Percentiles rank a stretch among this genome's conserved stretches.
Evolutionary conservation across 306 rosid genomes (phyloP).

Genomic region (Crotalaria pallida): DNA sequence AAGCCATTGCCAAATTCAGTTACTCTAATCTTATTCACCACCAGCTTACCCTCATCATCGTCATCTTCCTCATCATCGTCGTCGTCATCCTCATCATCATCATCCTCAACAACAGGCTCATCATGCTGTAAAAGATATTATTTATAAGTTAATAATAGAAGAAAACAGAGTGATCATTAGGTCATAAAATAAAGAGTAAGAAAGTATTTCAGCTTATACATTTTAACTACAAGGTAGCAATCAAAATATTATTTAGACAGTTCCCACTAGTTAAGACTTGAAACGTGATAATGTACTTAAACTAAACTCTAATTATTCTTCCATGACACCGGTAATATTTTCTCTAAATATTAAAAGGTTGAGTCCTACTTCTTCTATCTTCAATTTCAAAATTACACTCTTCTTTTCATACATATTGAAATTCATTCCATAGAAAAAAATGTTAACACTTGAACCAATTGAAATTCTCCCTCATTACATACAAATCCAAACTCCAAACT

Average conservation of each 20-base stretch:
- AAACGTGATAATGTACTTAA: neutral
- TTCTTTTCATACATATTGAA: neutral
- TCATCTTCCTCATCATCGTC: constrained; percentile 66
- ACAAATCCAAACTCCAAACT: neutral
- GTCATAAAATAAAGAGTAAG: neutral
- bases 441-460: neutral
- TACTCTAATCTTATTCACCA: neutral
- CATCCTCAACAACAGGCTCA: constrained; percentile 79
- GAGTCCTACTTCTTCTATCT: neutral
- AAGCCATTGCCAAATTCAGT: neutral
- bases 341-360: neutral
- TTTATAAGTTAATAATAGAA: neutral
- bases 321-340: neutral
- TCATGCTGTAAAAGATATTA: constrained; percentile 45
- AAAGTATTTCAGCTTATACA: neutral
- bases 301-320: neutral
- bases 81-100: constrained; percentile 47
- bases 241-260: neutral
- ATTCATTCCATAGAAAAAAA: neutral
- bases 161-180: neutral
- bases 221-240: neutral
- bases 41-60: constrained; percentile 57
- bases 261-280: neutral
- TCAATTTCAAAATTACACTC: neutral
- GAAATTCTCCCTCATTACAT: neutral